Evolutionary conservation across 192 early-diverging fungal genomes (phyloP).

Genomic region (Funneliformis mosseae): DNA sequence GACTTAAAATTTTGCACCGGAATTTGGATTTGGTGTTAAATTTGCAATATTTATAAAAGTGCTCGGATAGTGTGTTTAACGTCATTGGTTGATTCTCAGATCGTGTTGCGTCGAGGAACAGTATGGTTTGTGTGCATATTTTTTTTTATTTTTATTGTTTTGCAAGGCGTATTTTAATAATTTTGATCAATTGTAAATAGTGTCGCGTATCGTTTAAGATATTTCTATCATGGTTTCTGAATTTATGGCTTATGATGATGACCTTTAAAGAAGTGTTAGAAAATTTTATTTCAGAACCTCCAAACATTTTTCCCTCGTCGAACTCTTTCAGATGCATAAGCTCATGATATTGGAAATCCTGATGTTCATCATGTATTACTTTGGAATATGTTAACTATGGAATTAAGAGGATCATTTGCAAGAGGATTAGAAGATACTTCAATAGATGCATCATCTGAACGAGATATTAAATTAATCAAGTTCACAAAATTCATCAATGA

Average conservation of each 20-base stretch:
- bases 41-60: too few relatives aligned
- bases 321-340: constrained; percentile 68
- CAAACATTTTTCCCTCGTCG: constrained; percentile 30
- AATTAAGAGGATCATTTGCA: constrained; percentile 85
- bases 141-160: too few relatives aligned
- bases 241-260: constrained; percentile 63
- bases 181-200: constrained; percentile 10
- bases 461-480: too few relatives aligned
- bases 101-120: too few relatives aligned
- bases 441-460: too few relatives aligned
- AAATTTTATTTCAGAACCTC: constrained; percentile 19
- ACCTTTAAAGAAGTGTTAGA: constrained; percentile 52
- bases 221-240: constrained; percentile 43
- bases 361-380: constrained; percentile 93
- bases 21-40: too few relatives aligned
- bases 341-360: constrained; percentile 84
- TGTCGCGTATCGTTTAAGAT: constrained; percentile 60
- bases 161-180: too few relatives aligned
- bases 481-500: too few relatives aligned
- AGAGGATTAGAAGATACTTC: constrained; percentile 47
- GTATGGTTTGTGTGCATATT: too few relatives aligned
- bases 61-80: too few relatives aligned
- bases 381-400: too few relatives aligned
- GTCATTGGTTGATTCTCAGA: too few relatives aligned
- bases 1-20: constrained; percentile 62